phyloP scores from a whole-genome alignment of 371 early-diverging fungal species.

The Rhizomucor miehei region DNA sequence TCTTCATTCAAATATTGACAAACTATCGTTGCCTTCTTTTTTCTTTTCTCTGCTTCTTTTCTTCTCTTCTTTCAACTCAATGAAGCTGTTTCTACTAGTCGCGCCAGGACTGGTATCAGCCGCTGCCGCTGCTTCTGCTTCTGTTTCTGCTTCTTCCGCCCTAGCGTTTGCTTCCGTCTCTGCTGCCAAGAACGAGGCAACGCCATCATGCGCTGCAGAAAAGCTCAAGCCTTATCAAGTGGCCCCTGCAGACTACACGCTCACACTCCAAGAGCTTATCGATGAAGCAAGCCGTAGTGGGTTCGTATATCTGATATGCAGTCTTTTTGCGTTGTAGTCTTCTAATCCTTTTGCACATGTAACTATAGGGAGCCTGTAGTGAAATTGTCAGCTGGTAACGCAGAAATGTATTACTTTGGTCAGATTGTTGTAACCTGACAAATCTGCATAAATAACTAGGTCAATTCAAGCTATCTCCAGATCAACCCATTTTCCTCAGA shows the following conservation, averaged over 20 bases:
- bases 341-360: neutral
- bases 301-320: conserved; percentile 7
- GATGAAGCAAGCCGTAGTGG: conserved; percentile 23
- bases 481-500: conserved; percentile 7
- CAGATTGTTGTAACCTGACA: too few relatives aligned
- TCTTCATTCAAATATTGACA: too few relatives aligned
- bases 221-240: neutral
- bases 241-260: neutral
- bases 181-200: too few relatives aligned
- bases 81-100: too few relatives aligned
- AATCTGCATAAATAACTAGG: conserved; percentile 5
- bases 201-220: neutral
- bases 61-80: too few relatives aligned
- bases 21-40: too few relatives aligned
- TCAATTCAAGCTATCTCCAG: conserved; percentile 16
- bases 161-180: too few relatives aligned
- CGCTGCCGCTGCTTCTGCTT: too few relatives aligned
- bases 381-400: conserved; percentile 23
- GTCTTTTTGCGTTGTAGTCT: neutral
- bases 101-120: too few relatives aligned
- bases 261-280: conserved; percentile 25
- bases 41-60: too few relatives aligned
- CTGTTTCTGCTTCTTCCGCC: too few relatives aligned
- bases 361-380: conserved; percentile 23
- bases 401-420: too few relatives aligned